Base-by-base conservation (phyloP, 2,329 filamentous ascomycete genomes). In the Trichocomaceae sp. region DNA sequence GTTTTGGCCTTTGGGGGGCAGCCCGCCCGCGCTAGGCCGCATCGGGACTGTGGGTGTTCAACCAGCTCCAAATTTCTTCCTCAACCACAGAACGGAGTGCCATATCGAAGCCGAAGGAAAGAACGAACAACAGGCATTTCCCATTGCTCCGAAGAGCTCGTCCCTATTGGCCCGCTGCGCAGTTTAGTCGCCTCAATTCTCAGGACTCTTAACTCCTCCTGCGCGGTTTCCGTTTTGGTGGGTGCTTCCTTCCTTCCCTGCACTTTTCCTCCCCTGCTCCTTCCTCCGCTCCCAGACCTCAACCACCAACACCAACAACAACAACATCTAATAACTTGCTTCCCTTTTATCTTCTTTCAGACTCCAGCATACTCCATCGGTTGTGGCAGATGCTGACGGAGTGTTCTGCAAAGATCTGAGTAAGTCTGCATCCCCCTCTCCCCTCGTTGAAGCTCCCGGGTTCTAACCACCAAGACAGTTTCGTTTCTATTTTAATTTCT, bases 1-100 rank as follows among this genome's bases (percentile, higher is more conserved):
- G 59, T 68, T 69, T 65, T 59, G 62, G 61, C 58, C 61, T 66
- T 66, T 69, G 68, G 67, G 67, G 67, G 60, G 60, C 52, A 60
- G 48, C n/a, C 23, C 23, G 23, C 57, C 57, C 54, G 52, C 64
- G 62, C 69, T 69, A 72, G 63, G 58, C 70, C 68, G 13, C 19
- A 65, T 72, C 59, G 48, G 64, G 66, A 54, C 61, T 57, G 41
- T 58, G 63, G 57, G 45, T 57, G 57, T 66, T 68, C 66, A 69
- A 69, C 66, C 62, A 66, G 62, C 60, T 61, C 58, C 26, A 57
- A 57, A 57, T 46, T 55, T 44, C 26, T 39, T 31, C 41, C 51
- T 53, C 51, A 53, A 57, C 50, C 47, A 48, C 17, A 29, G 20
- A 15, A 42, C n/a, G 23, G 31, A 47, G 35, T 31, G 13, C n/a